Conservation (phyloP, 495 filamentous ascomycete species). For the Talaromyces adpressus region DNA sequence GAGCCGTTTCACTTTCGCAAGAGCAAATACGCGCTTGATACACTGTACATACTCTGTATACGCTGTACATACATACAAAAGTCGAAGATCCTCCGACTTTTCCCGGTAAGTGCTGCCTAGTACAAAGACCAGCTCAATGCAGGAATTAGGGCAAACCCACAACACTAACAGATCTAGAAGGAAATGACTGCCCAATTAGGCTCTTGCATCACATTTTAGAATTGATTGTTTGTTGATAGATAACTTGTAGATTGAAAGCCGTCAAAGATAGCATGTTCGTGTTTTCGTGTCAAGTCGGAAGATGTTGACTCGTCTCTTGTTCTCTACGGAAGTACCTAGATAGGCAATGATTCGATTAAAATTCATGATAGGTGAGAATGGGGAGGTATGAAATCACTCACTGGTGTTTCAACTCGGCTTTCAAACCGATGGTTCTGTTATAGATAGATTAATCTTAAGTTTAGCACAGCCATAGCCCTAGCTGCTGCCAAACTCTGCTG, state of each 20-base stretch:
- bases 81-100: neutral
- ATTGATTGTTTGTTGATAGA: neutral
- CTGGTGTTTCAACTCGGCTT: neutral
- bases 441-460: neutral
- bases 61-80: neutral
- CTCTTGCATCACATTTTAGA: neutral
- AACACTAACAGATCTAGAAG: neutral
- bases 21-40: neutral
- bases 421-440: neutral
- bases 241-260: neutral
- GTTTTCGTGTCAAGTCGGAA: neutral
- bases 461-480: neutral
- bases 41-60: no score
- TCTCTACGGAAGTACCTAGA: neutral
- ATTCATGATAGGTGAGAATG: neutral
- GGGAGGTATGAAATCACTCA: neutral
- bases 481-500: neutral
- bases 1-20: neutral
- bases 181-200: neutral
- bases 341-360: neutral
- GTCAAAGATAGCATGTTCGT: neutral
- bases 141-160: neutral
- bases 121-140: neutral
- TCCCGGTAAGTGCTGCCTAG: neutral
- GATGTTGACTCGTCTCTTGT: neutral